Evolutionary conservation across 176 grass and related monocot genomes (phyloP), one percentile per base, ranked within the genome.

Genomic region (Juncus effusus): DNA sequence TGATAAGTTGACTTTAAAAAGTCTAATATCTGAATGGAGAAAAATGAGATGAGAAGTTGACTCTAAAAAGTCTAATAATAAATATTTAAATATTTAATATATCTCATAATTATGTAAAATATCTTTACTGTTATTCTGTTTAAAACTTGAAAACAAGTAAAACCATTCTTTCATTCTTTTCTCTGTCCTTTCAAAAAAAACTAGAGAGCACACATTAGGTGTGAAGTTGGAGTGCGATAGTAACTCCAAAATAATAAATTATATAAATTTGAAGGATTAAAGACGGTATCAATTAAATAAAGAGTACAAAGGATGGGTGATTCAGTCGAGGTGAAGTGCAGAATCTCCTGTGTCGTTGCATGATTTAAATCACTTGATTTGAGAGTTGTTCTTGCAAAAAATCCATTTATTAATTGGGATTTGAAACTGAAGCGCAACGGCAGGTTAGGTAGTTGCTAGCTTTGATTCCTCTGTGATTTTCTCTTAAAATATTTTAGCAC

Each of bases 311-410:
- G 67, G 49, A 74, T 60, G 8, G 59, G 75, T 77, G 84, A 77
- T 64, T 79, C 74, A 81, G 76, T 83, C 90, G 88, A 86, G 76
- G 72, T 72, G 77, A 76, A 78, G 79, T 86, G 82, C 85, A 73
- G 90, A 83, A 86, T 95, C 85, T 86, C 53, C 82, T 64, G 72
- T 77, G 63, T 72, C 69, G 73, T 16, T 56, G 61, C 77, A 80
- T 80, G 60, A 64, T 61, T 28, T 61, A 64, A 70, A 82, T 82
- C 73, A 82, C 72, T 61, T 61, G 49, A 72, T 59, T 76, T 19
- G 28, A 60, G 42, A 62, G 38, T 67, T 45, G 49, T n/a, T 53
- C 16, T 63, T 62, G 13, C 49, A 58, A 38, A 66, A 56, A 4
- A 2, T 5, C 41, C 19, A 45, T 39, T 72, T 61, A 11, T 69